A percentile compares a stretch with the other conserved stretches of the same genome.
These are phyloP conservation scores for Gossypium rotundifolium DNA, from an alignment of 345 rosid genomes.

Conservation along the genomic window DNA sequence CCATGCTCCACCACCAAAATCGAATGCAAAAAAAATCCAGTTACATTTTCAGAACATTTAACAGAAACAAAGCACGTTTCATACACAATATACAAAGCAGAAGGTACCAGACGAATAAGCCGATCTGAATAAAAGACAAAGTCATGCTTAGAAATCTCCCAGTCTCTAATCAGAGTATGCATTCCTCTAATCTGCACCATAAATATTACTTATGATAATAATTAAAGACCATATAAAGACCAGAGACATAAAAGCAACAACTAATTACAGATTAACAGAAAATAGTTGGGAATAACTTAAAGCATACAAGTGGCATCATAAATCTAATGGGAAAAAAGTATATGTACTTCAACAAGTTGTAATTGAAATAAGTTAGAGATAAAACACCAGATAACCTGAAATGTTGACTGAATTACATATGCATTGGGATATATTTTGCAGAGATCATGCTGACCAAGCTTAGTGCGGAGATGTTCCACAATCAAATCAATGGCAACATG, in stretches of 20 bases:
- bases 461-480: constrained; percentile 86
- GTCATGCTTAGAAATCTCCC: constrained; percentile 92
- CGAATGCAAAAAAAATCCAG: constrained; percentile 11
- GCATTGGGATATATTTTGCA: constrained; percentile 89
- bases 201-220: constrained; percentile 15
- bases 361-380: neutral
- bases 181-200: constrained; percentile 88
- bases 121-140: constrained; percentile 97
- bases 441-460: constrained; percentile 93
- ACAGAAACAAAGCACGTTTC: neutral
- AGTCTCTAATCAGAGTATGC: constrained; percentile 98
- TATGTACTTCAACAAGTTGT: neutral
- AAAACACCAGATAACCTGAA: constrained; percentile 52
- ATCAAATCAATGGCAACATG: constrained; percentile 95
- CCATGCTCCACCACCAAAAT: constrained; percentile 96
- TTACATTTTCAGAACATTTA: neutral
- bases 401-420: constrained; percentile 71
- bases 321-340: neutral
- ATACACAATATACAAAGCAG: constrained; percentile 7
- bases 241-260: neutral
- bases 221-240: neutral
- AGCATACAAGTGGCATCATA: neutral
- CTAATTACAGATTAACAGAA: neutral
- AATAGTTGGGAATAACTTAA: neutral
- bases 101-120: constrained; percentile 80